Conservation (phyloP, 371 early-diverging fungal species). For the Enterocytospora artemiae region DNA sequence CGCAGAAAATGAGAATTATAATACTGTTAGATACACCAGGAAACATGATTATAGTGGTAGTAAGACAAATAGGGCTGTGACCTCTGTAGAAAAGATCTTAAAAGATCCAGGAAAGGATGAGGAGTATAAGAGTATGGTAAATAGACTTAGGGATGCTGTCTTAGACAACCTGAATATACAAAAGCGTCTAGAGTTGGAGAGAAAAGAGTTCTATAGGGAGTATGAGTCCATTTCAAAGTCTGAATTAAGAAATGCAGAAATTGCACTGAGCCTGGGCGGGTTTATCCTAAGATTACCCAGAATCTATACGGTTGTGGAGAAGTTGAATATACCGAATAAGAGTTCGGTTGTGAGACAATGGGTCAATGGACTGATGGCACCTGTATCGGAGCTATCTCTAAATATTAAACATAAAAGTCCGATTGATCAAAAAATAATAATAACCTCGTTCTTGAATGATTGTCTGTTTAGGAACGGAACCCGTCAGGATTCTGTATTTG, state of each 20-base stretch:
- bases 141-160: not conserved
- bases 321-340: slow-evolving; percentile 8
- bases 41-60: not conserved
- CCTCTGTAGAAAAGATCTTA: not conserved
- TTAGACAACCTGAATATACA: not conserved
- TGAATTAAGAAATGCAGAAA: not conserved
- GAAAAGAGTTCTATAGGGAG: slow-evolving; percentile 16
- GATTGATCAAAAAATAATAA: slow-evolving; percentile 10
- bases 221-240: not conserved
- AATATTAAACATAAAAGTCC: slow-evolving; percentile 3
- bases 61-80: not conserved
- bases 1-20: not conserved
- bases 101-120: slow-evolving; percentile 1
- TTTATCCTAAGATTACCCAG: not conserved
- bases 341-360: slow-evolving; percentile 7
- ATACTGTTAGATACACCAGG: not conserved
- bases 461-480: not conserved
- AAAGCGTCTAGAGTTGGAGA: slow-evolving; percentile 6
- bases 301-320: not conserved
- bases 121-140: slow-evolving; percentile 14
- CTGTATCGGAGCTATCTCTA: slow-evolving; percentile 8
- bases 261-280: slow-evolving; percentile 18
- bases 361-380: slow-evolving; percentile 4
- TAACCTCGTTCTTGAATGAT: slow-evolving; percentile 5
- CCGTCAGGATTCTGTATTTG: slow-evolving; percentile 2